phyloP scores from a whole-genome alignment of 352 stramenopile species.

The Phytophthora sojae region DNA sequence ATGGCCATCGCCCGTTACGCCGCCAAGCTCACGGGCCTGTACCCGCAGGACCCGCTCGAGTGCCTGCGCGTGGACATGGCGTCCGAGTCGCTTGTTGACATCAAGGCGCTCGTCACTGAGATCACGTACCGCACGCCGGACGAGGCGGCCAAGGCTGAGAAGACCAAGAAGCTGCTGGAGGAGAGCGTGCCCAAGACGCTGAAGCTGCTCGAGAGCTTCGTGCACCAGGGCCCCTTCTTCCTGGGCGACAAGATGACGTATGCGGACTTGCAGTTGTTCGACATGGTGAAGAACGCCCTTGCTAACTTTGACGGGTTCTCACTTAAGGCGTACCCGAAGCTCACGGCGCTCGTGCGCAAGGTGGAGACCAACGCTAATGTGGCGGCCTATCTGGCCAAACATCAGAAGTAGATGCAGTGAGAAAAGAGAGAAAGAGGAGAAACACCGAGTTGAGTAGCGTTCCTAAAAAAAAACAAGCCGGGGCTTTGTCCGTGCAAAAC shows the following conservation, averaged over 20 bases:
- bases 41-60: constrained; percentile 58
- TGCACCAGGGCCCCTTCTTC: constrained; percentile 56
- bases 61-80: constrained; percentile 67
- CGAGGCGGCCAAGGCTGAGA: constrained; percentile 49
- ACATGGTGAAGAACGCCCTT: constrained; percentile 57
- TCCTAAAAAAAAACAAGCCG: too few relatives aligned
- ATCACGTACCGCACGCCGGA: constrained; percentile 44
- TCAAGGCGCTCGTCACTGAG: constrained; percentile 45
- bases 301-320: constrained; percentile 42
- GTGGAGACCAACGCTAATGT: constrained; percentile 50
- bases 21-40: constrained; percentile 61
- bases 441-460: not conserved
- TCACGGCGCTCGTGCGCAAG: constrained; percentile 41
- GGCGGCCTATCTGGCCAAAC: constrained; percentile 44
- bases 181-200: constrained; percentile 53
- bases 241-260: constrained; percentile 53
- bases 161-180: constrained; percentile 51
- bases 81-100: constrained; percentile 53
- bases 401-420: constrained; percentile 16
- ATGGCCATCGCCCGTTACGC: constrained; percentile 70
- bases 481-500: not conserved
- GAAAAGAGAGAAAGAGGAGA: not conserved
- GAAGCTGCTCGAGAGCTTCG: constrained; percentile 44
- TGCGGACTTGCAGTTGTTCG: constrained; percentile 65
- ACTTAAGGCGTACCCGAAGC: constrained; percentile 53